Percentiles rank a stretch among this genome's conserved stretches.
phyloP scores from a whole-genome alignment of 306 rosid genomes.

The Glycine latifolia region DNA sequence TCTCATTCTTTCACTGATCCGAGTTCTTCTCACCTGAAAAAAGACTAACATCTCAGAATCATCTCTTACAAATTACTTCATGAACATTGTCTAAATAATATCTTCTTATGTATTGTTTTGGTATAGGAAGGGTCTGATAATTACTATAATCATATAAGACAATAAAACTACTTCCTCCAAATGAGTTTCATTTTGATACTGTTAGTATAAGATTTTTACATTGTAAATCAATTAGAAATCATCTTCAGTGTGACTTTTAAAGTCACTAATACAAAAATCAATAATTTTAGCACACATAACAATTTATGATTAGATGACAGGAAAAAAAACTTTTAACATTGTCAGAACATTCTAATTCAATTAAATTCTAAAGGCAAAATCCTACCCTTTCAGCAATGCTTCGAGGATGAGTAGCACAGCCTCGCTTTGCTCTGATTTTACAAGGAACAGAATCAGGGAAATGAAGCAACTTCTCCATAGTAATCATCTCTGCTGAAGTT shows the following conservation, averaged over 20 bases:
- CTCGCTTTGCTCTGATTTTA: slow-evolving; percentile 92
- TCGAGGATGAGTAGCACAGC: slow-evolving; percentile 98
- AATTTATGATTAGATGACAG: neutral
- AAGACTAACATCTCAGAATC: neutral
- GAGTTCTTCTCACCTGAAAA: slow-evolving; percentile 85
- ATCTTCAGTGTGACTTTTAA: neutral
- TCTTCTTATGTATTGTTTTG: neutral
- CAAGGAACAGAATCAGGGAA: slow-evolving; percentile 93
- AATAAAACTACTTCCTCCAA: neutral
- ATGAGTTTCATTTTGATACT: neutral
- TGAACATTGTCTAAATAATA: neutral
- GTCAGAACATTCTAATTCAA: neutral
- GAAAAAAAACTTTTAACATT: neutral
- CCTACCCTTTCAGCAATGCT: slow-evolving; percentile 96
- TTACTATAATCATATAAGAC: neutral
- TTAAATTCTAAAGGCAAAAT: neutral
- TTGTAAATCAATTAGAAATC: neutral
- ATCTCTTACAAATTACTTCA: neutral
- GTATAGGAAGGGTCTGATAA: neutral
- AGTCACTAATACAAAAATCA: neutral
- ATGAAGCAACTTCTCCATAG: slow-evolving; percentile 77
- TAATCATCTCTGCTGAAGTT: slow-evolving; percentile 64
- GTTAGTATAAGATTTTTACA: neutral
- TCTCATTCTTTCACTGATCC: slow-evolving; percentile 94
- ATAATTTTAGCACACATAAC: neutral